Conservation (phyloP, 352 stramenopile species). For the Pythium sukuiense region DNA sequence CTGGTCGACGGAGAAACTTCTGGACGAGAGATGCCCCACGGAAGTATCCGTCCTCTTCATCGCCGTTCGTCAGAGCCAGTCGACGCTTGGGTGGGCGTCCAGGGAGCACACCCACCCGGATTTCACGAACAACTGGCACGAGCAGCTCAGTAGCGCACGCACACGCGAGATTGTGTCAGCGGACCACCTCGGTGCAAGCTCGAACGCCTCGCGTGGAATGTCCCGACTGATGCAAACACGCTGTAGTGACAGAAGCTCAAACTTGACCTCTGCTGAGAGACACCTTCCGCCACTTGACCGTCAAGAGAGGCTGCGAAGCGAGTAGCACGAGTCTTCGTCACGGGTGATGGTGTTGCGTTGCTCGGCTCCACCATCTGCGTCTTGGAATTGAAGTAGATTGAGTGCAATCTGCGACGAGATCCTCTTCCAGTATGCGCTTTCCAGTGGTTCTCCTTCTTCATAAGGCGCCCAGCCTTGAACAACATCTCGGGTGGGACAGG, state of each 20-base stretch:
- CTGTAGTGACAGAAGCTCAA: background rate
- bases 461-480: background rate
- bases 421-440: background rate
- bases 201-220: background rate
- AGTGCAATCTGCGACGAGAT: background rate
- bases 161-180: background rate
- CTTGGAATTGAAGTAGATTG: background rate
- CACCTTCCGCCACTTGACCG: background rate
- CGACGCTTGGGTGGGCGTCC: background rate
- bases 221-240: background rate
- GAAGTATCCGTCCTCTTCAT: background rate
- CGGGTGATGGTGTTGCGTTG: background rate
- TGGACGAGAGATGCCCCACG: background rate
- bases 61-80: background rate
- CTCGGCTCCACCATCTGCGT: background rate
- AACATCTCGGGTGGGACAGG: slow-evolving; percentile 18
- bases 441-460: background rate
- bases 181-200: background rate
- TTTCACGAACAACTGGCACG: slow-evolving; percentile 2
- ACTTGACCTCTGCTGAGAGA: background rate
- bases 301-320: background rate
- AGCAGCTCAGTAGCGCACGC: background rate
- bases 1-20: slow-evolving; percentile 4
- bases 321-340: background rate
- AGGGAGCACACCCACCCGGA: slow-evolving; percentile 8